Percentiles rank a stretch among this genome's conserved stretches.
Conservation (phyloP, 148 eudicot genomes). For the Rhododendron kiyosumense region DNA sequence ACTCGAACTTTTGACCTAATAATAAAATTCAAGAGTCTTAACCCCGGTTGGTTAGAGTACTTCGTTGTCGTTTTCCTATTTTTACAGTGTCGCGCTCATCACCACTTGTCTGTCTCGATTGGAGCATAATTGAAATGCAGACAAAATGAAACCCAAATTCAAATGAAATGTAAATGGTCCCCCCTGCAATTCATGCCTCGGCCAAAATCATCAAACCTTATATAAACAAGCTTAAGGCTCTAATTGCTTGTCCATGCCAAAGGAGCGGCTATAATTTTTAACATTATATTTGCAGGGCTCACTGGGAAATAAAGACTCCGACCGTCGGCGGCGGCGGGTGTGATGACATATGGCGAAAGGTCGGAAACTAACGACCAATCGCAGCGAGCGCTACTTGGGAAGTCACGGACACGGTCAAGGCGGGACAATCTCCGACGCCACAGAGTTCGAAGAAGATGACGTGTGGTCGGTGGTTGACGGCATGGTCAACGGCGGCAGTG, state of each 20-base stretch:
- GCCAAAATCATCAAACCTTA: neutral
- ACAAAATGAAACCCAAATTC: constrained; percentile 47
- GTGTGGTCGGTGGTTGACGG: constrained; percentile 64
- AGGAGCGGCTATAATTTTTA: neutral
- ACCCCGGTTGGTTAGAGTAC: too few species aligned
- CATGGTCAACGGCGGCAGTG: constrained; percentile 19
- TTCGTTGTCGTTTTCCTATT: neutral
- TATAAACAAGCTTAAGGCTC: constrained; percentile 20
- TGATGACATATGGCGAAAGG: constrained; percentile 71
- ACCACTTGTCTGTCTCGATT: constrained; percentile 8
- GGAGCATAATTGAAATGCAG: constrained; percentile 27
- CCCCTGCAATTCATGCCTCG: neutral
- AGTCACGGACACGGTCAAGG: constrained; percentile 22
- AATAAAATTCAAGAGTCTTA: too few species aligned
- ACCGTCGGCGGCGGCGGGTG: neutral
- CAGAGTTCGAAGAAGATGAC: constrained; percentile 69
- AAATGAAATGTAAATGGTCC: constrained; percentile 22
- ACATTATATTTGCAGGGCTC: neutral
- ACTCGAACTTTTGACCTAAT: too few species aligned
- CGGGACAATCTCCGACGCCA: constrained; percentile 13
- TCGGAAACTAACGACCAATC: constrained; percentile 56
- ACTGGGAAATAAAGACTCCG: constrained; percentile 6
- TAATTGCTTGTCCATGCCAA: constrained; percentile 9
- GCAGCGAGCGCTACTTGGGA: constrained; percentile 67
- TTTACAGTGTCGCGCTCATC: constrained; percentile 23